Evolutionary conservation across 345 rosid genomes (phyloP).

Genomic region (Cardiospermum halicacabum): DNA sequence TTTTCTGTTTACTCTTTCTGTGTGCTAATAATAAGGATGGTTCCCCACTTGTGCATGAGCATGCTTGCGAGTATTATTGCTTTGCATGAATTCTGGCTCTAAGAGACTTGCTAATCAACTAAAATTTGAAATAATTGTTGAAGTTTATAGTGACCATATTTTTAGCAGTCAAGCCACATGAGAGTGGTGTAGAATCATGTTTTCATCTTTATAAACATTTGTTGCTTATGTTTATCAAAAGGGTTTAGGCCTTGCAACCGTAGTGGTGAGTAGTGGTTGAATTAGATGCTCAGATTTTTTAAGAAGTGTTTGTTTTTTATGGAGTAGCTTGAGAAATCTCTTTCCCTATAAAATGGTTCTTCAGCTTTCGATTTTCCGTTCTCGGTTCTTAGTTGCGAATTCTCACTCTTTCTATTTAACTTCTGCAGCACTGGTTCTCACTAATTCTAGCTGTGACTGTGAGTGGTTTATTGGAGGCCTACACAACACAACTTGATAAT

Average conservation of each 20-base stretch:
- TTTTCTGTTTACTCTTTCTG: not conserved
- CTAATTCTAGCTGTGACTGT: slow-evolving; percentile 66
- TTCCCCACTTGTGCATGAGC: not conserved
- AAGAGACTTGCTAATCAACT: not conserved
- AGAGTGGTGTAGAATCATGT: not conserved
- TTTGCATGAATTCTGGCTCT: not conserved
- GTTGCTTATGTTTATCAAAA: not conserved
- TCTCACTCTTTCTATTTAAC: slow-evolving; percentile 4
- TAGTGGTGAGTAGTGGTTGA: not conserved
- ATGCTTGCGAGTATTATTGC: not conserved
- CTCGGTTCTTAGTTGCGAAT: not conserved
- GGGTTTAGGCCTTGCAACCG: not conserved
- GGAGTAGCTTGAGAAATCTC: not conserved
- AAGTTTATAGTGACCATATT: not conserved
- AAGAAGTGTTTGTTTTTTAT: not conserved
- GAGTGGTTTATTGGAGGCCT: slow-evolving; percentile 91
- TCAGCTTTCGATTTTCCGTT: not conserved
- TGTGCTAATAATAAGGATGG: not conserved
- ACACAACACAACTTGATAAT: slow-evolving; percentile 88
- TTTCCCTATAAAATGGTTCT: not conserved
- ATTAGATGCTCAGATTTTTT: not conserved
- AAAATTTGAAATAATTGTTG: not conserved
- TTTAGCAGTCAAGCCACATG: not conserved
- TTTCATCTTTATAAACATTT: not conserved
- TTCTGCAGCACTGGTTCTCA: slow-evolving; percentile 82